These are phyloP conservation scores for Platanthera zijinensis DNA, from an alignment of 106 monocot genomes.

Conservation along the genomic window DNA sequence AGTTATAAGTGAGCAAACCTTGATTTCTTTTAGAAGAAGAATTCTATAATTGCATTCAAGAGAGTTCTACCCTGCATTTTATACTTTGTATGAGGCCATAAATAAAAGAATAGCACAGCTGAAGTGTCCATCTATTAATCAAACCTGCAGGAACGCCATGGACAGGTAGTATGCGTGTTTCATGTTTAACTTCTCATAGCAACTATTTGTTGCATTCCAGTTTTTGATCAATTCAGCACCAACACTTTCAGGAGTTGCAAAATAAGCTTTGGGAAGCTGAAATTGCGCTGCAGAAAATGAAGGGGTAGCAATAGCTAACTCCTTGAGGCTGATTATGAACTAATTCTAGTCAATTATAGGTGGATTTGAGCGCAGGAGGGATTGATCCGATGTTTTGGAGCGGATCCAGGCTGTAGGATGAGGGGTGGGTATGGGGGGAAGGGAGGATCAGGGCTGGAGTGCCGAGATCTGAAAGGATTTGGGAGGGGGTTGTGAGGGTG, in stretches of 20 bases:
- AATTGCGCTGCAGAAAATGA: slow-evolving; percentile 79
- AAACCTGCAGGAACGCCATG: slow-evolving; percentile 96
- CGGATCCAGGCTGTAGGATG: too few species aligned
- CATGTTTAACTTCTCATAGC: slow-evolving; percentile 64
- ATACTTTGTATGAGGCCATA: neutral
- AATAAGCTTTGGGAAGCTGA: slow-evolving; percentile 71
- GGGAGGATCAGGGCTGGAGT: too few species aligned
- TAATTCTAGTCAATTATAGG: too few species aligned
- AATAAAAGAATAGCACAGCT: slow-evolving; percentile 3
- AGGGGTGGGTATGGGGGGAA: too few species aligned
- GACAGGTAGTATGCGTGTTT: slow-evolving; percentile 97
- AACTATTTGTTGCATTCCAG: slow-evolving; percentile 86
- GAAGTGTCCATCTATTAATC: neutral
- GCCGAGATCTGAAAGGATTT: too few species aligned
- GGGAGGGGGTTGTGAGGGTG: too few species aligned
- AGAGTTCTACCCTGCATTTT: slow-evolving; percentile 82
- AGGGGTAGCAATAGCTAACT: too few species aligned
- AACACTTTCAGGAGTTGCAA: slow-evolving; percentile 89
- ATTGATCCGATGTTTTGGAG: too few species aligned
- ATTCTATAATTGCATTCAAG: slow-evolving; percentile 92
- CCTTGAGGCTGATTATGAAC: too few species aligned
- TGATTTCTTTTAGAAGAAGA: too few species aligned
- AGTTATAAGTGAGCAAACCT: too few species aligned
- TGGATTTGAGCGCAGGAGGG: too few species aligned
- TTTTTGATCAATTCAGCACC: slow-evolving; percentile 83